Conservation (phyloP, 176 grass and related monocot genomes). For the Oryza officinalis region DNA sequence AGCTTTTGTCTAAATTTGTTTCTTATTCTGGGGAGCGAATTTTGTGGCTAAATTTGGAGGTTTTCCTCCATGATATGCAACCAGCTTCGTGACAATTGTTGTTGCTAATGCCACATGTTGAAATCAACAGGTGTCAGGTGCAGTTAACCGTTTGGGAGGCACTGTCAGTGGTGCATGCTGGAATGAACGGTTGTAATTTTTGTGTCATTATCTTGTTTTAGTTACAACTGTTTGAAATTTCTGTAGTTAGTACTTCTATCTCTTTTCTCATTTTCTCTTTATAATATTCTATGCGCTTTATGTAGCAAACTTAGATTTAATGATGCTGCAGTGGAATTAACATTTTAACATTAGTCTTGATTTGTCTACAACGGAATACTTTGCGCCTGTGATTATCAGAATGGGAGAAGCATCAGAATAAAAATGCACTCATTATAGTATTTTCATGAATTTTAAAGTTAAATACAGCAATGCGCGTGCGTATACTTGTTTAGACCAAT, state of each 20-base stretch:
- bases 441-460: too few species aligned
- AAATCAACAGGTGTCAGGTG: neutral
- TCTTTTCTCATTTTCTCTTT: neutral
- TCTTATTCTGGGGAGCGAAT: neutral
- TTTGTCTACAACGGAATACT: neutral
- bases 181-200: neutral
- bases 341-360: neutral
- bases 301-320: neutral
- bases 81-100: neutral
- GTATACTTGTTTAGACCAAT: too few species aligned
- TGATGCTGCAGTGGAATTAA: neutral
- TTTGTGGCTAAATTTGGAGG: slow-evolving; percentile 17
- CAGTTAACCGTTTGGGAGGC: neutral
- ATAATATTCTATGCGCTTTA: neutral
- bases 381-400: neutral
- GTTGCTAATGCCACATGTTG: neutral
- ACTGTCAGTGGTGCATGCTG: neutral
- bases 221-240: too few species aligned
- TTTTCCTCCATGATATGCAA: neutral
- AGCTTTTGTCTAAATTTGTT: neutral
- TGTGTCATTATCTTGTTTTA: too few species aligned
- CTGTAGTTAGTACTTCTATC: too few species aligned
- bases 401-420: neutral
- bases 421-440: too few species aligned
- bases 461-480: too few species aligned